These are phyloP conservation scores for Lunularia cruciata DNA, from an alignment of 225 moss, liverwort and hornwort species.

Conservation along the genomic window DNA sequence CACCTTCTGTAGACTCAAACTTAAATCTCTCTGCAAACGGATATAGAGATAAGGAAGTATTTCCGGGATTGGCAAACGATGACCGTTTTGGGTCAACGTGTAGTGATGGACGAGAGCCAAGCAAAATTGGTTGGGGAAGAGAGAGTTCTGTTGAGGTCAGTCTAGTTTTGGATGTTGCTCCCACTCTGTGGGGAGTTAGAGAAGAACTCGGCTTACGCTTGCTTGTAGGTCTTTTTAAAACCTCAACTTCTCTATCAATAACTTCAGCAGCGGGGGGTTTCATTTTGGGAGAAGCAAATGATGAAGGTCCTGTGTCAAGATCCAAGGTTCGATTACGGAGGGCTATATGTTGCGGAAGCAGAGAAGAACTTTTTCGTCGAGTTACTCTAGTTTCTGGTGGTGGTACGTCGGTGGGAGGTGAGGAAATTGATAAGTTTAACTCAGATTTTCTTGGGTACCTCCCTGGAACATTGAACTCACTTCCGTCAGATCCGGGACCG, in stretches of 20 bases:
- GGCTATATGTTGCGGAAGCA: neutral
- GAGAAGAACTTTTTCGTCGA: no score
- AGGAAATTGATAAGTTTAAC: neutral
- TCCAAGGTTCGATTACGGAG: neutral
- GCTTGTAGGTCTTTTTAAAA: neutral
- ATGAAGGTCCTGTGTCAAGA: neutral
- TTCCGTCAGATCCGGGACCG: neutral
- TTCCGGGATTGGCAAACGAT: neutral
- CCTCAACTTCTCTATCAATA: neutral
- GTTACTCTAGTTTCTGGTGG: no score
- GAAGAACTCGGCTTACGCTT: neutral
- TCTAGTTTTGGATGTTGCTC: neutral
- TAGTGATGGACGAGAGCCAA: neutral
- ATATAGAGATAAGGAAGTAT: no score
- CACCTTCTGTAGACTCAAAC: neutral
- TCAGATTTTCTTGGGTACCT: neutral
- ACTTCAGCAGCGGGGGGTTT: neutral
- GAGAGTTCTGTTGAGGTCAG: neutral
- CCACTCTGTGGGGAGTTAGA: neutral
- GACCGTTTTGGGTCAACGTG: no score
- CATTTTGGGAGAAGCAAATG: neutral
- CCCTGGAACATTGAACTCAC: neutral
- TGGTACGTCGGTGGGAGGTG: neutral
- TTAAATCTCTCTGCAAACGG: no score
- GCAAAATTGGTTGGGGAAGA: neutral